These are phyloP conservation scores for Kodamaea hsintzibuensis DNA, from an alignment of 805 yeast species.

Conservation along the genomic window DNA sequence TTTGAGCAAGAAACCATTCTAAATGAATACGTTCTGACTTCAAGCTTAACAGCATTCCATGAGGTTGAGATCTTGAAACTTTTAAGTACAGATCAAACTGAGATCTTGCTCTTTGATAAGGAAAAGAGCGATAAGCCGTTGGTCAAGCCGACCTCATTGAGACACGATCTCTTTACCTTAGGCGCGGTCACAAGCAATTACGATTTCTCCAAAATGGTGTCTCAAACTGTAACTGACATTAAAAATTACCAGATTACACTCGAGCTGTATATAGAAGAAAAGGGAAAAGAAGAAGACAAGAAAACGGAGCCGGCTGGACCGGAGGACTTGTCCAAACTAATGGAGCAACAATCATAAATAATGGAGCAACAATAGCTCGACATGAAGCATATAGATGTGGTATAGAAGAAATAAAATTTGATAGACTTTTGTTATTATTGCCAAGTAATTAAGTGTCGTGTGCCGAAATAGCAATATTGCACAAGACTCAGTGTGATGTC, in stretches of 20 bases:
- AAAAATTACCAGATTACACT: not conserved
- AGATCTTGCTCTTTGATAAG: slow-evolving; percentile 9
- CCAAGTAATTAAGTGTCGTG: not conserved
- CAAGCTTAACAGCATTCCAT: slow-evolving; percentile 35
- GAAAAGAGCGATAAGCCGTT: slow-evolving; percentile 4
- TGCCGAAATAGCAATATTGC: not conserved
- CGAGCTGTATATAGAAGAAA: not conserved
- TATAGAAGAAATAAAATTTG: not conserved
- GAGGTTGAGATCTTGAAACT: slow-evolving; percentile 25
- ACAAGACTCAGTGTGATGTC: not conserved
- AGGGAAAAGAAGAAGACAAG: not conserved
- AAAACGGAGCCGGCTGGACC: not conserved
- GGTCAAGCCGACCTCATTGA: slow-evolving; percentile 8
- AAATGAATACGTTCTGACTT: slow-evolving; percentile 29
- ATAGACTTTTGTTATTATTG: not conserved
- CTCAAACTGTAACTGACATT: not conserved
- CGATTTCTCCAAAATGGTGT: slow-evolving; percentile 5
- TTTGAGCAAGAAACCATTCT: slow-evolving; percentile 25
- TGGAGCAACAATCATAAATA: not conserved
- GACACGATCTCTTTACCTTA: slow-evolving; percentile 16
- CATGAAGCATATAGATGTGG: not conserved
- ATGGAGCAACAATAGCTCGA: too few species aligned
- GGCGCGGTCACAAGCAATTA: slow-evolving; percentile 1
- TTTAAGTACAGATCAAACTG: slow-evolving; percentile 9
- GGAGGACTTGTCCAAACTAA: not conserved